Percentiles rank a stretch among this genome's conserved stretches.
phyloP scores from a whole-genome alignment of 164 flowering plant species.

The Nymphaea colorata region DNA sequence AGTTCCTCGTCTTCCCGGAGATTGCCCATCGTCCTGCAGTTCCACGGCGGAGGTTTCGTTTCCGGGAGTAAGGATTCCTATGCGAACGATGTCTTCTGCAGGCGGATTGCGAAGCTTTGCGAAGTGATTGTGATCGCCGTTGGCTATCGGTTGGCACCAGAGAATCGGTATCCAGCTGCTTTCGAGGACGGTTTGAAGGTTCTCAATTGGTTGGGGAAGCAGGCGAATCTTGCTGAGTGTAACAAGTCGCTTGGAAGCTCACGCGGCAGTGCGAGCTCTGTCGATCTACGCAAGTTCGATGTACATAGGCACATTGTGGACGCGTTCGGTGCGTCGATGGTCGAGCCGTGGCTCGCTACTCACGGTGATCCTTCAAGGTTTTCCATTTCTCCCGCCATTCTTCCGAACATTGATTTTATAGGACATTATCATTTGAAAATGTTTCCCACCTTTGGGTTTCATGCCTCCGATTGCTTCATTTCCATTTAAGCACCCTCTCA shows the following conservation, averaged over 20 bases:
- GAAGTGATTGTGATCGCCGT: slow-evolving; percentile 77
- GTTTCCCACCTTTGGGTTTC: no score
- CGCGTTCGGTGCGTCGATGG: slow-evolving; percentile 85
- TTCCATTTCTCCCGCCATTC: neutral
- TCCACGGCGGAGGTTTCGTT: slow-evolving; percentile 81
- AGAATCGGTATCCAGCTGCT: slow-evolving; percentile 63
- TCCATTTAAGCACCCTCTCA: no score
- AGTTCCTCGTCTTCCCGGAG: slow-evolving; percentile 14
- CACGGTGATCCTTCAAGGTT: slow-evolving; percentile 98
- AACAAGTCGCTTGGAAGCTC: slow-evolving; percentile 36
- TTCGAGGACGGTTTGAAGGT: slow-evolving; percentile 81
- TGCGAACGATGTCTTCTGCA: slow-evolving; percentile 66
- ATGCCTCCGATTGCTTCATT: no score
- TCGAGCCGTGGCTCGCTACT: slow-evolving; percentile 98
- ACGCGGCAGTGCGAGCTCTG: slow-evolving; percentile 1
- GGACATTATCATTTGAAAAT: no score
- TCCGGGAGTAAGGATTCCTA: slow-evolving; percentile 60
- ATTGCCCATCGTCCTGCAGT: slow-evolving; percentile 66
- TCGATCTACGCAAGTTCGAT: slow-evolving; percentile 46
- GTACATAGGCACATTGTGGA: slow-evolving; percentile 50
- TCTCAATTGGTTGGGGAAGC: slow-evolving; percentile 71
- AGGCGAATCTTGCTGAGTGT: slow-evolving; percentile 68
- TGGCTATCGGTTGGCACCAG: slow-evolving; percentile 82
- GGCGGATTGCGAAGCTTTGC: slow-evolving; percentile 65
- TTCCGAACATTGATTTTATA: neutral